A percentile compares a stretch with the other conserved stretches of the same genome.
phyloP scores from a whole-genome alignment of 225 moss, liverwort and hornwort species.

The Pseudisothecium myosuroides region DNA sequence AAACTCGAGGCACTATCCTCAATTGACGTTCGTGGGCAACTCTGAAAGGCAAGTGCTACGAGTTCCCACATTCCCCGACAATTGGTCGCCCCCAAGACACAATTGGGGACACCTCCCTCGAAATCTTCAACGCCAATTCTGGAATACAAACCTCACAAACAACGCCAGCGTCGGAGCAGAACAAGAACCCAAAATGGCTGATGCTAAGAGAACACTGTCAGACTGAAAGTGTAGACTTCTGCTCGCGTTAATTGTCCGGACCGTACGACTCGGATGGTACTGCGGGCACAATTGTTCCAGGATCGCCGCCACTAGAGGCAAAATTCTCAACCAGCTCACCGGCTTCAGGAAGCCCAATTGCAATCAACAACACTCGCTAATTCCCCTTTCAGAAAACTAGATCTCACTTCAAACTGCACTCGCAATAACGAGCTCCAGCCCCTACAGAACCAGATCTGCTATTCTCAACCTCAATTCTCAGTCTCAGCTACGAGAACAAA shows the following conservation, averaged over 20 bases:
- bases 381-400: background rate
- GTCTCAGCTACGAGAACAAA: background rate
- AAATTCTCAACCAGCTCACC: background rate
- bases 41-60: background rate
- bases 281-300: background rate
- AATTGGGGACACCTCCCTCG: background rate
- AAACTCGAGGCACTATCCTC: background rate
- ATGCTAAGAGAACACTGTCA: background rate
- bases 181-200: background rate
- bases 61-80: slow-evolving; percentile 15
- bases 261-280: slow-evolving; percentile 7
- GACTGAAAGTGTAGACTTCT: background rate
- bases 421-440: background rate
- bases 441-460: slow-evolving; percentile 6
- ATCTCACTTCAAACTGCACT: slow-evolving; percentile 3
- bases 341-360: background rate
- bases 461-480: background rate
- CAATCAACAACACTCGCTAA: background rate
- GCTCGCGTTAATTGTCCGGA: slow-evolving; percentile 1
- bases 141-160: background rate
- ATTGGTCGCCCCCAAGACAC: background rate
- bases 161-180: background rate
- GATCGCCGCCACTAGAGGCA: background rate
- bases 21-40: background rate
- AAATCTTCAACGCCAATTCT: background rate